phyloP scores from a whole-genome alignment of 371 early-diverging fungal genomes.

The Apophysomyces elegans region DNA sequence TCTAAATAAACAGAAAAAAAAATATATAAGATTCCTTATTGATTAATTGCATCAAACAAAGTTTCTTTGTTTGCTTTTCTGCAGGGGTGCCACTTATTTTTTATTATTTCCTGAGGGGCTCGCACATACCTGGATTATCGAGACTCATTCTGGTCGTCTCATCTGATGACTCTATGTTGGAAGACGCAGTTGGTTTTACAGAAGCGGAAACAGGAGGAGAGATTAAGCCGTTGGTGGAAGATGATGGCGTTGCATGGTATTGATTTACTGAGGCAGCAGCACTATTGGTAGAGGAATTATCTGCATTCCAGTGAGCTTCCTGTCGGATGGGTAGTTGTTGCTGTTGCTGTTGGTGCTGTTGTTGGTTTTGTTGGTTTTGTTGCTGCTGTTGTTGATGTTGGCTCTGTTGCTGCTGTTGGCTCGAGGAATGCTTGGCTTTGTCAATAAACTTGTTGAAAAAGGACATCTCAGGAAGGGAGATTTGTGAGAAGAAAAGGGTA shows the following conservation, averaged over 20 bases:
- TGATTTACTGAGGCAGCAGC: not conserved
- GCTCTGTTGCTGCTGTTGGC: slow-evolving; percentile 13
- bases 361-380: slow-evolving; percentile 11
- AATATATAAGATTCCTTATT: not conserved
- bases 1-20: not conserved
- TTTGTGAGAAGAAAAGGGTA: slow-evolving; percentile 3
- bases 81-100: slow-evolving; percentile 6
- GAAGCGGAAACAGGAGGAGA: slow-evolving; percentile 7
- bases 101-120: slow-evolving; percentile 11
- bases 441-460: slow-evolving; percentile 34
- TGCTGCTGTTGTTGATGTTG: slow-evolving; percentile 11
- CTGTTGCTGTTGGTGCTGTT: slow-evolving; percentile 14
- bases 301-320: slow-evolving; percentile 1
- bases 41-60: slow-evolving; percentile 11
- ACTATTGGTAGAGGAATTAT: slow-evolving; percentile 11
- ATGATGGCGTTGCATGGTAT: slow-evolving; percentile 10
- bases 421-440: slow-evolving; percentile 24
- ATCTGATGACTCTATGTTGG: slow-evolving; percentile 17
- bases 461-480: slow-evolving; percentile 18
- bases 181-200: slow-evolving; percentile 13
- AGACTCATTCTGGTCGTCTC: slow-evolving; percentile 31
- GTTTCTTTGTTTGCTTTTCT: slow-evolving; percentile 9
- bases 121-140: slow-evolving; percentile 19
- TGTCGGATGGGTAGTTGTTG: slow-evolving; percentile 11
- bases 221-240: slow-evolving; percentile 11